Evolutionary conservation across 2,329 filamentous ascomycete species (phyloP).

Genomic region (Cordyceps tenuipes): DNA sequence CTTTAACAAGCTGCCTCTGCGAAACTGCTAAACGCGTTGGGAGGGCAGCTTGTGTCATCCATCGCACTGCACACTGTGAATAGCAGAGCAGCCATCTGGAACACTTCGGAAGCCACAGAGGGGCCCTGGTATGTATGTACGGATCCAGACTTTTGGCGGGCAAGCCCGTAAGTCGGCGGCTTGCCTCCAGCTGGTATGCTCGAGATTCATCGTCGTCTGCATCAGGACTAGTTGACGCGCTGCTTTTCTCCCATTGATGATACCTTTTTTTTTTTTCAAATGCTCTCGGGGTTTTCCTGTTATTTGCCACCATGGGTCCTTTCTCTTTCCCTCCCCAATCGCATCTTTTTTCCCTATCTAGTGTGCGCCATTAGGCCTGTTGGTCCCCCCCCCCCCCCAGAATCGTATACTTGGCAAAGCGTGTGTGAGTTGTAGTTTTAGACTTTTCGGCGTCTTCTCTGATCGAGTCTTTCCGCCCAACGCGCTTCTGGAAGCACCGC

Average conservation of each 20-base stretch:
- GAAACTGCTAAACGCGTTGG: too few relatives aligned
- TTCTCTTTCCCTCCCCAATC: background rate
- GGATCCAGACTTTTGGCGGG: background rate
- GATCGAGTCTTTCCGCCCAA: background rate
- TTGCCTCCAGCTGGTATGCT: slow-evolving; percentile 1
- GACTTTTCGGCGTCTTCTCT: slow-evolving; percentile 2
- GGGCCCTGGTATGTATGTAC: background rate
- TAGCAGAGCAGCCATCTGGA: background rate
- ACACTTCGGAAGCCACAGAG: background rate
- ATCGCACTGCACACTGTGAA: too few relatives aligned
- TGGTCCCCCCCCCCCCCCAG: background rate
- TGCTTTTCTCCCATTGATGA: background rate
- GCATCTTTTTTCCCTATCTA: background rate
- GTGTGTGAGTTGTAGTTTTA: background rate
- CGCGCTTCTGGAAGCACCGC: too few relatives aligned
- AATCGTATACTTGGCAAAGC: background rate
- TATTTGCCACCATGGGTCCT: background rate
- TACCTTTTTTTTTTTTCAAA: background rate
- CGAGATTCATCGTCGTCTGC: background rate
- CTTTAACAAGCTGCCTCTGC: too few relatives aligned
- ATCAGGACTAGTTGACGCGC: slow-evolving; percentile 1
- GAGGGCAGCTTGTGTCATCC: too few relatives aligned
- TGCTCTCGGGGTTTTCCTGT: background rate
- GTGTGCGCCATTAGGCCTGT: background rate
- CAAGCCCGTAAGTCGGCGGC: background rate